Evolutionary conservation across 1,139 yeast species (phyloP).

Genomic region (Yamadazyma oceani): DNA sequence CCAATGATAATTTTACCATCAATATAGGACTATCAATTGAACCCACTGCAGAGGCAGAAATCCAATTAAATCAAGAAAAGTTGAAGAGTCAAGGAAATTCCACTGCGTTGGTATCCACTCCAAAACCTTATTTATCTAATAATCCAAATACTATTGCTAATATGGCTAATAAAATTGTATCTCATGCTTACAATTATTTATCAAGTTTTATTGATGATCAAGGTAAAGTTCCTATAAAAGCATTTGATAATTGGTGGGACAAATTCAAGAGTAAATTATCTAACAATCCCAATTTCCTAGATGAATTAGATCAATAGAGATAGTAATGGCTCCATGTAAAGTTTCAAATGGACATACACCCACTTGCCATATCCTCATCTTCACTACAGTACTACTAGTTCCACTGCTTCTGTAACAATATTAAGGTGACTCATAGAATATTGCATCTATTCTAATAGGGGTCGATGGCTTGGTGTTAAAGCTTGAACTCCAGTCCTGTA

Average conservation of each 20-base stretch:
- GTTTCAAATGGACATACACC: too few species aligned
- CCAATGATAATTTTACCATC: conserved; percentile 32
- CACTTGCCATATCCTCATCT: too few species aligned
- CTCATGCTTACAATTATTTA: conserved; percentile 86
- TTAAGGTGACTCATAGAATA: too few species aligned
- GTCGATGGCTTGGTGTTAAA: too few species aligned
- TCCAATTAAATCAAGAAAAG: conserved; percentile 26
- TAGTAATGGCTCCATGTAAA: background rate
- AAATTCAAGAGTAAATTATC: conserved; percentile 75
- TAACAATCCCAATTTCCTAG: conserved; percentile 81
- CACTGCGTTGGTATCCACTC: conserved; percentile 19
- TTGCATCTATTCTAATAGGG: too few species aligned
- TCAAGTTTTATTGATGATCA: conserved; percentile 77
- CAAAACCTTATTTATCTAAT: conserved; percentile 15
- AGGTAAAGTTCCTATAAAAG: conserved; percentile 84
- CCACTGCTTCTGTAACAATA: too few species aligned
- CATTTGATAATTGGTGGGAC: conserved; percentile 95
- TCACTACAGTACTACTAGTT: too few species aligned
- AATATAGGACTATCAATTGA: conserved; percentile 89
- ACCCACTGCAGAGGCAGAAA: conserved; percentile 61
- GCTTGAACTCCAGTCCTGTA: too few species aligned
- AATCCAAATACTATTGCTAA: conserved; percentile 35
- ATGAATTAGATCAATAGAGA: conserved; percentile 26
- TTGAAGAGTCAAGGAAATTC: conserved; percentile 24
- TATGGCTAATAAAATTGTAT: conserved; percentile 83